Evolutionary conservation across 2,329 filamentous ascomycete species (phyloP).

Genomic region (Trichoderma semiorbis): DNA sequence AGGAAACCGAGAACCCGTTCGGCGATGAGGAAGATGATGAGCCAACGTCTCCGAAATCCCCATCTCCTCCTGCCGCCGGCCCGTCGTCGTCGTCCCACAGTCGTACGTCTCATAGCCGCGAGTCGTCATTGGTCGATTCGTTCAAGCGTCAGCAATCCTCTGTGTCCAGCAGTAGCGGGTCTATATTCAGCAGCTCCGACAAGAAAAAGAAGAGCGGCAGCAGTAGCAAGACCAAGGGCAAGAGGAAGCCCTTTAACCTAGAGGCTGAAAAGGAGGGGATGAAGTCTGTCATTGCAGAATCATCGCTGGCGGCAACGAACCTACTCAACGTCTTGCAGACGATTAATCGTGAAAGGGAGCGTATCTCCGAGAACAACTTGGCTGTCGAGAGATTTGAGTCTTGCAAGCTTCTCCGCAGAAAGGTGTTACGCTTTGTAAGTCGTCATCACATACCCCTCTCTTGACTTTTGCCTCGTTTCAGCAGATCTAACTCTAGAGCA

Average conservation of each 20-base stretch:
- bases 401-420: constrained; percentile 80
- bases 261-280: constrained; percentile 85
- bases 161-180: constrained; percentile 32
- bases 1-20: constrained; percentile 74
- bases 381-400: constrained; percentile 76
- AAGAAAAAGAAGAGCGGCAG: constrained; percentile 50
- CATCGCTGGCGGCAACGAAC: constrained; percentile 88
- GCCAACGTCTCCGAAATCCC: constrained; percentile 31
- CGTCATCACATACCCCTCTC: not conserved
- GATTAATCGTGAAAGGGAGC: constrained; percentile 84
- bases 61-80: constrained; percentile 25
- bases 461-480: not conserved
- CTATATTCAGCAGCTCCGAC: constrained; percentile 43
- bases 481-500: constrained; percentile 26
- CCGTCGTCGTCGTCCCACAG: constrained; percentile 20
- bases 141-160: not conserved
- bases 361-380: constrained; percentile 78
- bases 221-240: constrained; percentile 41
- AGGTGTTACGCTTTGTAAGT: constrained; percentile 77
- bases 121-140: constrained; percentile 6
- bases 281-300: constrained; percentile 82
- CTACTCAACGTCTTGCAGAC: constrained; percentile 81
- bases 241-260: constrained; percentile 69
- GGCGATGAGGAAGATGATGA: constrained; percentile 62
- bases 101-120: constrained; percentile 24